Percentiles rank a stretch among this genome's conserved stretches.
Conservation (phyloP, 2,329 filamentous ascomycete species). For the Penicillium hordei region DNA sequence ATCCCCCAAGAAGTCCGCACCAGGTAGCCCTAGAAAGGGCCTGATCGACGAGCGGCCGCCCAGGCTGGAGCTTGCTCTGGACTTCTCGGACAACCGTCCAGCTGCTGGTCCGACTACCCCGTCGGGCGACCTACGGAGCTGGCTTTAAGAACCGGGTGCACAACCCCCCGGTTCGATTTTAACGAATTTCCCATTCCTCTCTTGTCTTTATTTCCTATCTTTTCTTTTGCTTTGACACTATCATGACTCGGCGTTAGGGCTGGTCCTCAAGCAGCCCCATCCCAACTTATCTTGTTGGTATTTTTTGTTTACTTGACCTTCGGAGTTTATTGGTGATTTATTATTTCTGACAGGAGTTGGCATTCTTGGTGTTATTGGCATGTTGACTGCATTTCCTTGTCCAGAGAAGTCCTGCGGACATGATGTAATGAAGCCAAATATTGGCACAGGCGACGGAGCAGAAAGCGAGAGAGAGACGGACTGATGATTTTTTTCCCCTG, state of each 20-base stretch:
- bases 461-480: constrained; percentile 1
- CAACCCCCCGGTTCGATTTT: constrained; percentile 3
- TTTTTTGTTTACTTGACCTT: constrained; percentile 11
- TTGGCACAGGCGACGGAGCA: constrained; percentile 19
- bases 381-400: constrained; percentile 14
- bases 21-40: constrained; percentile 47
- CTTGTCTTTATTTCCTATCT: constrained; percentile 15
- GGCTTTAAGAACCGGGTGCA: constrained; percentile 33
- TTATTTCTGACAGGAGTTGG: constrained; percentile 20
- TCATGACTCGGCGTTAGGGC: constrained; percentile 29
- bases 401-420: constrained; percentile 19
- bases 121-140: constrained; percentile 36
- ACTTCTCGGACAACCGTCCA: constrained; percentile 28
- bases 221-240: constrained; percentile 15
- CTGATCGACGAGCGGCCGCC: constrained; percentile 54
- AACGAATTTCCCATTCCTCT: constrained; percentile 15
- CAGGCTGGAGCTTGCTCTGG: constrained; percentile 55
- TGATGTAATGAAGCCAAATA: constrained; percentile 26
- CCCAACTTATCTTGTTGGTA: constrained; percentile 9
- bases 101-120: constrained; percentile 22
- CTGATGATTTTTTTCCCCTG: neutral
- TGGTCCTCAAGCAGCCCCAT: constrained; percentile 5
- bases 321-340: constrained; percentile 14
- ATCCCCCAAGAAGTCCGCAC: constrained; percentile 48
- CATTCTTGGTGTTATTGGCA: constrained; percentile 24